Base-by-base conservation (phyloP, 176 grass and related monocot genomes). In the Pontederia crassipes region DNA sequence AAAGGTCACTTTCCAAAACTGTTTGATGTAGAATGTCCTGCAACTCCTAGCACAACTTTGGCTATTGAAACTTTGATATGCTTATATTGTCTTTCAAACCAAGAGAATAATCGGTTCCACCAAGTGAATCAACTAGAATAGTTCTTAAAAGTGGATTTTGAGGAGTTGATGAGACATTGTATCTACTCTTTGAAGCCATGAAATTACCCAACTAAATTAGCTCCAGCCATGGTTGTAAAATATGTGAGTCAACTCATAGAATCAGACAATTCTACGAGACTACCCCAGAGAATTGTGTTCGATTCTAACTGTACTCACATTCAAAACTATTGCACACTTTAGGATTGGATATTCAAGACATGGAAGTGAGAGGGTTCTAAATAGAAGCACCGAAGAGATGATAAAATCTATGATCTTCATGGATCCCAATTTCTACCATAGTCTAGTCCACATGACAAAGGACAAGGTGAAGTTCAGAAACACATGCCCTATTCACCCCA, bases 391-490 rank as follows among this genome's bases (percentile, higher is more conserved):
- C 1, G 93, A 87, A 5, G 87, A 91, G 80, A 88, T 86, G 68
- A 76, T 82, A 78, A 12, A 66, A 8, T 83, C 79, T 7, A 65
- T 97, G 70, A 78, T 97, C 69, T 97, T 97, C 76, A 88, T 83
- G 56, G 93, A 87, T 6, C 93, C 87, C 26, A 98, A 79, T 18
- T 98, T 88, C 74, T 98, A 98, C 65, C 87, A 98, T 71, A 73
- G 87, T 66, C 76, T 98, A 61, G 83, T 81, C 18, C 93, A 98
- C 63, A 98, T 98, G 93, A 69, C 87, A 0, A 87, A 98, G 75
- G 93, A 98, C 45, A 98, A 98, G 84, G 93, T 98, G 11, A 98
- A 98, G 11, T 97, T 97, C 76, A 73, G 87, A 10, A 97, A 97
- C 15, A 97, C 87, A 0, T 84, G 92, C 4, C 93, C 84, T 2